Evolutionary conservation across 2,329 filamentous ascomycete genomes (phyloP).

Genomic region (Colletotrichum salicis): DNA sequence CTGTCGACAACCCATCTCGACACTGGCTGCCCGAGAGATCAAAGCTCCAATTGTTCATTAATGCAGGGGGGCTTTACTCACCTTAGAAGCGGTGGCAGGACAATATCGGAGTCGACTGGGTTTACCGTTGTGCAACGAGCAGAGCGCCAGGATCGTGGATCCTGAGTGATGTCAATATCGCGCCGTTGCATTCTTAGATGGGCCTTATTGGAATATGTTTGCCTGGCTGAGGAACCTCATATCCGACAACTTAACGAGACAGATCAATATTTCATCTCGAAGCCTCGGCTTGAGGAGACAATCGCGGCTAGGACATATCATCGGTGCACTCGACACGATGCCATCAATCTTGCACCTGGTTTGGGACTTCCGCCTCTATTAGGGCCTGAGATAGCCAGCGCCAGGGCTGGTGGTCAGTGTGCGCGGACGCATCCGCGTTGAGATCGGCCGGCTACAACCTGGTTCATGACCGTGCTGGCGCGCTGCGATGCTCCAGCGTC

Average conservation of each 20-base stretch:
- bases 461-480: slow-evolving; percentile 11
- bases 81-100: slow-evolving; percentile 28
- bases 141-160: slow-evolving; percentile 19
- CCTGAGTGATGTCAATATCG: slow-evolving; percentile 26
- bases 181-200: slow-evolving; percentile 17
- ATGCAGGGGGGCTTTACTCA: slow-evolving; percentile 15
- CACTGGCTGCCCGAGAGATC: slow-evolving; percentile 15
- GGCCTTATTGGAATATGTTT: slow-evolving; percentile 3
- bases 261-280: background rate
- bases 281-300: background rate
- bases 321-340: background rate
- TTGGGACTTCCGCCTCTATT: background rate
- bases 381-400: background rate
- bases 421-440: slow-evolving; percentile 22
- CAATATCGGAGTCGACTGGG: slow-evolving; percentile 27
- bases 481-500: slow-evolving; percentile 7
- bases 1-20: slow-evolving; percentile 10
- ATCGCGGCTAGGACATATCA: background rate
- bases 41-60: slow-evolving; percentile 22
- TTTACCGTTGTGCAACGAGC: slow-evolving; percentile 3
- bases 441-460: slow-evolving; percentile 30
- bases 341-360: background rate
- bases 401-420: slow-evolving; percentile 7
- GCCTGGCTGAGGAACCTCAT: background rate
- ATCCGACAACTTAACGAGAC: background rate